These are phyloP conservation scores for Pseudogymnoascus sp. DNA, from an alignment of 2,329 filamentous ascomycete species.

Conservation along the genomic window DNA sequence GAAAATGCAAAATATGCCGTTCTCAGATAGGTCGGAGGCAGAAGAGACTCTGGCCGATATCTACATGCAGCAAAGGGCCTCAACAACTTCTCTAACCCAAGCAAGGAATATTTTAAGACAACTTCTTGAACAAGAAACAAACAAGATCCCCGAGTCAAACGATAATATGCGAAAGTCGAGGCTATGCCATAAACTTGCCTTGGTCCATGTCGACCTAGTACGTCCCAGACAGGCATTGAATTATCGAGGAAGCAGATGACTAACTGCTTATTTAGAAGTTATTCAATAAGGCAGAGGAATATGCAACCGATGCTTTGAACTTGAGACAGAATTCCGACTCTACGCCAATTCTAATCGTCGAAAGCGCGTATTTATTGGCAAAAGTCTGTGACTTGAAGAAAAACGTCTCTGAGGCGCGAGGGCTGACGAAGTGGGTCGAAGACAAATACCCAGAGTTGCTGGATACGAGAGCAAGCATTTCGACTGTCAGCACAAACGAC, in stretches of 20 bases:
- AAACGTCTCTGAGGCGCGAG: background rate
- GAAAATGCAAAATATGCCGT: background rate
- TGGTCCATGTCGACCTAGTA: background rate
- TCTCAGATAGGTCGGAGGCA: background rate
- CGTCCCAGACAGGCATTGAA: background rate
- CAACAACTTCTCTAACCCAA: background rate
- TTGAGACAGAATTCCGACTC: background rate
- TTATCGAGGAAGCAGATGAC: background rate
- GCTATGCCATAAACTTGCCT: background rate
- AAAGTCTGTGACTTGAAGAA: background rate
- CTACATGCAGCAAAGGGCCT: background rate
- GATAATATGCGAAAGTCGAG: background rate
- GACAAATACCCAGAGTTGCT: background rate
- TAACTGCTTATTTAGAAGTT: background rate
- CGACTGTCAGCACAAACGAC: background rate
- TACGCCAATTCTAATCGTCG: background rate
- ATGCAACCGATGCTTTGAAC: background rate
- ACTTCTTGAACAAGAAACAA: background rate
- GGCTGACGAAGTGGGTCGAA: background rate
- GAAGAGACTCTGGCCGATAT: background rate
- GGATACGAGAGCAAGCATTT: background rate
- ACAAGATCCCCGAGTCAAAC: background rate
- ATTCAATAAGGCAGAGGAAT: background rate
- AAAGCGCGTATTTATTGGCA: background rate
- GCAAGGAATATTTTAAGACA: background rate